Percentiles rank a stretch among this genome's conserved stretches.
Conservation (phyloP, 192 early-diverging fungal species). For the Backusella sp. region DNA sequence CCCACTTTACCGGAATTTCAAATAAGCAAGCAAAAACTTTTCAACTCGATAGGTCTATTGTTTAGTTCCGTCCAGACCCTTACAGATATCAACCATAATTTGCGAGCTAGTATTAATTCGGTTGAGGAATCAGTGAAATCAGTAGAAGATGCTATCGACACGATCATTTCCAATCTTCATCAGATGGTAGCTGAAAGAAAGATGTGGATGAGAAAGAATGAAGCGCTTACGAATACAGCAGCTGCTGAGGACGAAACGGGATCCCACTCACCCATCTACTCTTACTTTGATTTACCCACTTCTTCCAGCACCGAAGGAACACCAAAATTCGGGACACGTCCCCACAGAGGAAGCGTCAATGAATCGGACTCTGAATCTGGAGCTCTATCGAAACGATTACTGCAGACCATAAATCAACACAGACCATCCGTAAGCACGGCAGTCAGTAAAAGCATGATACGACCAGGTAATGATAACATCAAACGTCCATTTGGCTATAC, state of each 20-base stretch:
- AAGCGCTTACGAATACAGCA: background rate
- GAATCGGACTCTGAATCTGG: background rate
- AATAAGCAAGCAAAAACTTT: constrained; percentile 34
- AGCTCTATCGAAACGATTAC: background rate
- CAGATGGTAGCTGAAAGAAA: constrained; percentile 28
- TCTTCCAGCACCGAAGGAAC: background rate
- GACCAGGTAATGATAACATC: background rate
- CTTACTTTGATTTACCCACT: background rate
- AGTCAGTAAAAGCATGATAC: background rate
- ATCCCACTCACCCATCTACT: background rate
- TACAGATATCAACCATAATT: constrained; percentile 15
- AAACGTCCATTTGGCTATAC: constrained; percentile 13
- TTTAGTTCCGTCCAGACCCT: constrained; percentile 29
- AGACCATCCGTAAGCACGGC: background rate
- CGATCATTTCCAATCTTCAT: constrained; percentile 19
- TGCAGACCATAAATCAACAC: background rate
- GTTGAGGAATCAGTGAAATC: constrained; percentile 15
- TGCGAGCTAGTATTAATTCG: background rate
- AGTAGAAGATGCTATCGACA: constrained; percentile 23
- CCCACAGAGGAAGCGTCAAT: constrained; percentile 12
- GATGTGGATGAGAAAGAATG: constrained; percentile 18
- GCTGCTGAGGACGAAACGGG: background rate
- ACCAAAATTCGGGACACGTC: background rate
- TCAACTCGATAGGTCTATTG: constrained; percentile 27
- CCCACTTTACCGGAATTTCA: constrained; percentile 20